phyloP scores from a whole-genome alignment of 306 rosid species.

The Pterocarpus macrocarpus region DNA sequence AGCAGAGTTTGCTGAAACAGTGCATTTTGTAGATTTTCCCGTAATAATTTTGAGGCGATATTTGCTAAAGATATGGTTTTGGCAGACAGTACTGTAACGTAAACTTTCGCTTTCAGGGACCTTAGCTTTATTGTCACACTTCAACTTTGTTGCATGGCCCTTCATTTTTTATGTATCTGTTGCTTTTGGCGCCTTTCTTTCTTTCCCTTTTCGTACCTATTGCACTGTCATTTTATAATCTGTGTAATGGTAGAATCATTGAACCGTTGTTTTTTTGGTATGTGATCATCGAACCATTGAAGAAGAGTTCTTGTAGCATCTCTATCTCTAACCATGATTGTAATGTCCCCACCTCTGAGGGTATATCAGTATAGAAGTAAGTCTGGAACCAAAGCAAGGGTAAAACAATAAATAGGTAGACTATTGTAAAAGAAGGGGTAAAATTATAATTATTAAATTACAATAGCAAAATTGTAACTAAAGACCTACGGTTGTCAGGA shows the following conservation, averaged over 20 bases:
- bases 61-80: conserved; percentile 32
- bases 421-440: too few relatives aligned
- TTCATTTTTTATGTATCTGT: conserved; percentile 28
- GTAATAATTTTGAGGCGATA: conserved; percentile 4
- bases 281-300: not conserved
- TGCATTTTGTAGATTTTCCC: not conserved
- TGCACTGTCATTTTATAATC: not conserved
- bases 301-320: not conserved
- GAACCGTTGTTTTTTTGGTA: not conserved
- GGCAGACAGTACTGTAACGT: conserved; percentile 28
- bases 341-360: too few relatives aligned
- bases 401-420: too few relatives aligned
- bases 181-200: conserved; percentile 41
- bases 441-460: too few relatives aligned
- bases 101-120: conserved; percentile 59
- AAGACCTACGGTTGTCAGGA: too few relatives aligned
- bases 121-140: conserved; percentile 46
- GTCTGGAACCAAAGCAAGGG: too few relatives aligned
- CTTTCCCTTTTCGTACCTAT: not conserved
- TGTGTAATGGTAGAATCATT: not conserved
- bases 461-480: too few relatives aligned
- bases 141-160: conserved; percentile 46
- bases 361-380: too few relatives aligned
- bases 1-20: conserved; percentile 42
- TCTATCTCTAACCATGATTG: too few relatives aligned